These are phyloP conservation scores for Centrapalus pauciflorus DNA, from an alignment of 129 eudicot species.

Conservation along the genomic window DNA sequence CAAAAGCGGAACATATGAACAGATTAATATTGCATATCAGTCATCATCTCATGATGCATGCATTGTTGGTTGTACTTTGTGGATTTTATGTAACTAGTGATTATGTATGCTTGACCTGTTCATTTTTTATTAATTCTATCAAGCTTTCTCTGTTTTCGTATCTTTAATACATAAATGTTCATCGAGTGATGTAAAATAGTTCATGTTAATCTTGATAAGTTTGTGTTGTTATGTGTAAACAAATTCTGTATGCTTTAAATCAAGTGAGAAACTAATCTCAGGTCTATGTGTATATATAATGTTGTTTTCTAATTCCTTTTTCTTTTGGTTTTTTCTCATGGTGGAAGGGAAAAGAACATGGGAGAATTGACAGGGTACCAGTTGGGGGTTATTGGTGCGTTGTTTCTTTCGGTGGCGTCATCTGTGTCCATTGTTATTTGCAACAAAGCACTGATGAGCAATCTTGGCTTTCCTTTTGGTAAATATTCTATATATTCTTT, in stretches of 20 bases:
- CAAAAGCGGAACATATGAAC: background rate
- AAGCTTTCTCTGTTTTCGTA: no score
- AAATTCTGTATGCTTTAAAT: background rate
- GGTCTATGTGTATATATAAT: background rate
- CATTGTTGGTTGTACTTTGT: background rate
- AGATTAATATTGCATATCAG: background rate
- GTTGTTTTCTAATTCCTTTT: background rate
- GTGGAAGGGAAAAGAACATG: constrained; percentile 39
- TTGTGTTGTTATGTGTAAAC: background rate
- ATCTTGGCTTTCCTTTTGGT: constrained; percentile 96
- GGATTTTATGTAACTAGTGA: background rate
- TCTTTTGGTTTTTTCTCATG: background rate
- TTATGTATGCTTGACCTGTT: background rate
- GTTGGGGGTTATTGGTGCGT: constrained; percentile 84
- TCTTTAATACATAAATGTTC: background rate
- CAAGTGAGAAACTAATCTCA: background rate
- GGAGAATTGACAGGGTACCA: constrained; percentile 74
- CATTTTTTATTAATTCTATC: background rate
- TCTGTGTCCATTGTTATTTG: constrained; percentile 92
- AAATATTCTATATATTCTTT: constrained; percentile 2
- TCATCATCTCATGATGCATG: background rate
- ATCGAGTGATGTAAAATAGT: background rate
- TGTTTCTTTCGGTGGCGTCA: constrained; percentile 92
- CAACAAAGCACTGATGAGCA: constrained; percentile 97
- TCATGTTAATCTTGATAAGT: background rate